These are phyloP conservation scores for Conticribra guillardii DNA, from an alignment of 108 stramenopile genomes.

Conservation along the genomic window DNA sequence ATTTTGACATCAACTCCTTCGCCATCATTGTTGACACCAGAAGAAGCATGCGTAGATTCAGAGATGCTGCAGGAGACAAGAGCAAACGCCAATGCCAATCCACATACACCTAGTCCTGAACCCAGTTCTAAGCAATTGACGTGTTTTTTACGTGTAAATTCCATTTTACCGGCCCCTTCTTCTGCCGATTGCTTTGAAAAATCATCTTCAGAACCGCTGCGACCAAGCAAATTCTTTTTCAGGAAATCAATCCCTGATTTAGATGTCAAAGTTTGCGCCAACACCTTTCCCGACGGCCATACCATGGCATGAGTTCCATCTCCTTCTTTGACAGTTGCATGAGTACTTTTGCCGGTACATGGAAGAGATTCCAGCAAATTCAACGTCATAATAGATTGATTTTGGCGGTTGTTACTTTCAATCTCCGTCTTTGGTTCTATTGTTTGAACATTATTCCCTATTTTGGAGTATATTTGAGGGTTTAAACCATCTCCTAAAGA, in stretches of 20 bases:
- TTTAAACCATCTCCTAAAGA: slow-evolving; percentile 42
- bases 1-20: not conserved
- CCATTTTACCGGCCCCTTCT: too few species aligned
- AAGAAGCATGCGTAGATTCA: not conserved
- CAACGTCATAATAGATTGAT: slow-evolving; percentile 5
- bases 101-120: slow-evolving; percentile 66
- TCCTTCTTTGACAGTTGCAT: slow-evolving; percentile 9
- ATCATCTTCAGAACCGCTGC: not conserved
- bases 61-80: slow-evolving; percentile 9
- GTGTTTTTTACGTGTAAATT: too few species aligned
- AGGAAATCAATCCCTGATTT: slow-evolving; percentile 20
- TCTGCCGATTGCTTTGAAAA: too few species aligned
- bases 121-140: slow-evolving; percentile 69
- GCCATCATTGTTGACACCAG: not conserved
- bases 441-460: too few species aligned
- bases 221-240: slow-evolving; percentile 9
- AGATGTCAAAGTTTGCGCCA: slow-evolving; percentile 44
- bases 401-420: too few species aligned
- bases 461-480: slow-evolving; percentile 1
- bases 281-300: slow-evolving; percentile 52
- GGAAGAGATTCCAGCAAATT: slow-evolving; percentile 25
- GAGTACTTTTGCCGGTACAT: not conserved
- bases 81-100: slow-evolving; percentile 61
- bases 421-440: too few species aligned
- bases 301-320: slow-evolving; percentile 54